Evolutionary conservation across 2,329 filamentous ascomycete species (phyloP), one percentile per base, ranked within the genome.

Genomic region (Colletotrichum euphorbiae): DNA sequence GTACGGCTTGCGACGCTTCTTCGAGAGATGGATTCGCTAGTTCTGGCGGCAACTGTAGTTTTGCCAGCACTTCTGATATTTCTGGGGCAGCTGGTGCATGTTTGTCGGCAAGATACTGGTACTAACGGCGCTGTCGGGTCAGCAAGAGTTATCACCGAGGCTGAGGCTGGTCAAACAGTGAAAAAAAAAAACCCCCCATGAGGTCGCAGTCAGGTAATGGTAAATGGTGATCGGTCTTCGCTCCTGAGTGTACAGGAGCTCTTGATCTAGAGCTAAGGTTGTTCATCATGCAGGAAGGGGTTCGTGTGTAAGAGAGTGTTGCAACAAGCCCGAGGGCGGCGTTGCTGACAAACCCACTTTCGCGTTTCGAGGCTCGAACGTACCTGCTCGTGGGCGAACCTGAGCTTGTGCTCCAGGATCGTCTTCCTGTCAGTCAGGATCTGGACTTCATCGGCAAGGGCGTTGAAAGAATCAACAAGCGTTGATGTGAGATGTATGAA

Each of bases 251-350:
- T 52, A 33, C 33, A 76, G 85, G 82, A 87, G 85, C 89, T 93
- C 86, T 85, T 90, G 91, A 92, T 93, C 91, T 93, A 93, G 91
- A 93, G 91, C 91, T 93, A 93, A 91, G 77, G 77, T 74, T 75
- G 75, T 72, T 81, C 79, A 82, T 84, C 82, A 84, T 82, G 48
- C 40, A 65, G 65, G 60, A 73, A 52, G 60, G 56, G 38, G 69
- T 31, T 58, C 52, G 38, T 62, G 48, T 62, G 61, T 51, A 33
- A 51, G 31, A 13, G 50, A 24, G 43, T 45, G 59, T 70, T 46
- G 62, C 67, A 62, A 52, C 36, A 36, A 15, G 56, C 43, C 36
- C 38, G n/a, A 38, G 38, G 17, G 19, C 28, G 63, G 58, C 52
- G 43, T 19, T 56, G 67, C 69, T 70, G 65, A 70, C 62, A 71